Percentiles rank a stretch among this genome's conserved stretches.
Conservation (phyloP, 805 yeast species). For the Pichia cephalocereana region DNA sequence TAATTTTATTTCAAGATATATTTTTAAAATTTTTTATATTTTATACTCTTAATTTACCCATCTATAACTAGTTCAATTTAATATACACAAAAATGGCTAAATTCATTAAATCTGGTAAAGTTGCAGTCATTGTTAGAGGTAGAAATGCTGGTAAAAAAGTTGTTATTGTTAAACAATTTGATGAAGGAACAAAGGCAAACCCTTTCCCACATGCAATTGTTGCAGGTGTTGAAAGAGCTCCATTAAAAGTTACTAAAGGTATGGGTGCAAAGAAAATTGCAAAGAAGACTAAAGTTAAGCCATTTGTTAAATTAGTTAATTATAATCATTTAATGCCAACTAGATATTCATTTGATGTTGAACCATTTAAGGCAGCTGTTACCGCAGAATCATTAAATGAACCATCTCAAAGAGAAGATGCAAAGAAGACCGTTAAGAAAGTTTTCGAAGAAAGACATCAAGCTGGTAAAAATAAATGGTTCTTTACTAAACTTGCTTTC, state of each 20-base stretch:
- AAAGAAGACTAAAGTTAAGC: constrained; percentile 97
- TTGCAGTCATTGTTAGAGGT: constrained; percentile 99
- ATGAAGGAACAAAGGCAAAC: constrained; percentile 97
- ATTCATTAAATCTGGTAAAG: constrained; percentile 99
- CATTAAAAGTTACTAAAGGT: constrained; percentile 91
- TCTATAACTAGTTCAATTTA: too few relatives aligned
- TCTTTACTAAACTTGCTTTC: constrained; percentile 76
- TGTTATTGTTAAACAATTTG: constrained; percentile 96
- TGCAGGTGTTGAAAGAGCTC: constrained; percentile 98
- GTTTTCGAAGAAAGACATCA: constrained; percentile 99
- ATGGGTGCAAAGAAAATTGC: constrained; percentile 95
- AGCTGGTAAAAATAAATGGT: constrained; percentile 99
- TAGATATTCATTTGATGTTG: constrained; percentile 97
- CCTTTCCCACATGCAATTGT: constrained; percentile 99
- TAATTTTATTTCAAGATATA: too few relatives aligned
- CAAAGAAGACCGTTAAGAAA: constrained; percentile 97
- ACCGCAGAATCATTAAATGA: constrained; percentile 91
- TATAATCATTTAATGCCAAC: constrained; percentile 99
- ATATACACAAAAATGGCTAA: constrained; percentile 67
- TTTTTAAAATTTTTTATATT: too few relatives aligned
- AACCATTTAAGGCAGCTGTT: constrained; percentile 84
- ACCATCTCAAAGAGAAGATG: constrained; percentile 98
- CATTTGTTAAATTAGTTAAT: constrained; percentile 97
- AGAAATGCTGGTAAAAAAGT: constrained; percentile 99
- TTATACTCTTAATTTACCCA: too few relatives aligned